phyloP scores from a whole-genome alignment of 805 yeast genomes.

The Lipomyces orientalis region DNA sequence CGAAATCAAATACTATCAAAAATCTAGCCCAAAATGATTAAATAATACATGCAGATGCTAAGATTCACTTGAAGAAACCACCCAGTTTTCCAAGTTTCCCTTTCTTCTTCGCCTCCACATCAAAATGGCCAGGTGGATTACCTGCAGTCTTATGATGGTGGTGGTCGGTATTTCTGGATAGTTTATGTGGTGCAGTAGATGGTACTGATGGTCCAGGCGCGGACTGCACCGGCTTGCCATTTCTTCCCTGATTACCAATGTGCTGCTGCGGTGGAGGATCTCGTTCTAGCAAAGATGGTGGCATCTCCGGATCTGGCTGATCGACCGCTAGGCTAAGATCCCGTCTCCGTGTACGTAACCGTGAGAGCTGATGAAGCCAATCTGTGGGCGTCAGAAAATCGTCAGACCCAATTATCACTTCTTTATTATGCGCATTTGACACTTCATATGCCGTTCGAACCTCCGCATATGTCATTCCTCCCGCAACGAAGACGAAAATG shows the following conservation, averaged over 20 bases:
- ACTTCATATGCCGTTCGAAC: slow-evolving; percentile 75
- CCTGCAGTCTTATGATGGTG: slow-evolving; percentile 28
- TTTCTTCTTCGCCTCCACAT: slow-evolving; percentile 26
- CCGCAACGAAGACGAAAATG: slow-evolving; percentile 80
- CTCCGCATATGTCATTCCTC: slow-evolving; percentile 88
- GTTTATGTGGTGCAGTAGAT: slow-evolving; percentile 28
- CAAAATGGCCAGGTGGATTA: slow-evolving; percentile 36
- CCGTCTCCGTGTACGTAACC: slow-evolving; percentile 42
- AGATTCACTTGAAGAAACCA: slow-evolving; percentile 14
- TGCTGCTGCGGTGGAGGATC: slow-evolving; percentile 34
- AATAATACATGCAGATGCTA: not conserved
- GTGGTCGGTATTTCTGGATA: slow-evolving; percentile 30
- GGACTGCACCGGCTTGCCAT: slow-evolving; percentile 4
- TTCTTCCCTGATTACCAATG: slow-evolving; percentile 1
- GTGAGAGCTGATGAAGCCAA: slow-evolving; percentile 44
- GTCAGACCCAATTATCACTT: slow-evolving; percentile 82
- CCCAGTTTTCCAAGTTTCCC: slow-evolving; percentile 20
- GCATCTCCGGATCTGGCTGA: slow-evolving; percentile 42
- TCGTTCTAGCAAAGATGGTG: slow-evolving; percentile 43
- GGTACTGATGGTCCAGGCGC: slow-evolving; percentile 25
- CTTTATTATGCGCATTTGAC: slow-evolving; percentile 65
- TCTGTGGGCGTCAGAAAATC: slow-evolving; percentile 57
- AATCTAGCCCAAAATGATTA: not conserved
- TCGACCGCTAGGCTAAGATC: slow-evolving; percentile 44
- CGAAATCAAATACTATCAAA: not conserved